Base-by-base conservation (phyloP, 345 rosid genomes). In the Lepidium sativum region DNA sequence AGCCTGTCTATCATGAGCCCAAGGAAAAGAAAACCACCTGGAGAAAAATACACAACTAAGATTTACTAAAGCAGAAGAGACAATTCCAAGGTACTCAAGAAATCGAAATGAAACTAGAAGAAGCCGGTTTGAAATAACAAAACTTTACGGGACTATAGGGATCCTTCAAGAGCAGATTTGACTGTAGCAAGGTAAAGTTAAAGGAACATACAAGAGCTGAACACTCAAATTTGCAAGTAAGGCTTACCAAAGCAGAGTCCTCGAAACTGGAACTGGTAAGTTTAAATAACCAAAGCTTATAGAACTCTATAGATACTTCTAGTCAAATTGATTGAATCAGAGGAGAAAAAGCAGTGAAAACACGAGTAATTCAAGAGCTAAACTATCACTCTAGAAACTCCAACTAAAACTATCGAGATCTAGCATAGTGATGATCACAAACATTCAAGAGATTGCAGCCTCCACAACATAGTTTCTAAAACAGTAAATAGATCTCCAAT, bases 1-100 rank as follows among this genome's bases (percentile, higher is more conserved):
- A 86, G 77, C 67, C 92, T 84, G 80, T 90, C 96, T 74, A 88
- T 83, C 99, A 90, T 82, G 10, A 94, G 76, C 14, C 74, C 85
- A 34, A 94, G 86, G 79, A 94, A 94, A 18, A 90, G 80, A 41
- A 65, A 44, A 32, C 83, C 84, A 63, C 99, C 99, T 94, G 87
- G 78, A 83, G 42, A 54, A 38, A 71, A 23, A 37, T 20, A 52
- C 60, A 42, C 34, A 23, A 25, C 11, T 39, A 44, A 63, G 34
- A 23, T 41, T 81, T 54, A 59, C 45, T 27, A 69, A 27, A 20
- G 48, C 35, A n/a, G 29, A 60, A 68, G 45, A 38, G 42, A 17
- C 10, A 39, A 11, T 49, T 59, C 35, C 40, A 5, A 18, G 17
- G 47, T 48, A 63, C 37, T 52, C 11, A 37, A 35, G 31, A 59